These are phyloP conservation scores for Purshia tridentata DNA, from an alignment of 306 rosid genomes.

Conservation along the genomic window DNA sequence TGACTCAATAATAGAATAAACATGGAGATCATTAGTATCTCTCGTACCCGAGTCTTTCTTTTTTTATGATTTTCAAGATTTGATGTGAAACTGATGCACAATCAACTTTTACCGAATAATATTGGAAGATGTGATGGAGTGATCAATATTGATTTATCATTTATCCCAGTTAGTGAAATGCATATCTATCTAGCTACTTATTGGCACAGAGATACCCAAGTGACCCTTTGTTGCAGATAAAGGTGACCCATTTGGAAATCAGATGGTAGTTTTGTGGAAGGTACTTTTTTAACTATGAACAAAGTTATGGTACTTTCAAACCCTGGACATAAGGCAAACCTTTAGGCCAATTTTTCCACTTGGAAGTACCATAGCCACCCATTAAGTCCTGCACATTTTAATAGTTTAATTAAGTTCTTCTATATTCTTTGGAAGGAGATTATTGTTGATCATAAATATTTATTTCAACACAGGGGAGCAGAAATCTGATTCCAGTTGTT, in stretches of 20 bases:
- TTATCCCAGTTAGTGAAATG: no score
- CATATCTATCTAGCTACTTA: no score
- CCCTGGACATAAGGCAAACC: not conserved
- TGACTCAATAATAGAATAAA: no score
- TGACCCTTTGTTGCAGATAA: slow-evolving; percentile 15
- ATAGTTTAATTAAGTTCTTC: not conserved
- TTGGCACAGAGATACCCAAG: no score
- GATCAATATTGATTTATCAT: no score
- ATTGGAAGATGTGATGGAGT: no score
- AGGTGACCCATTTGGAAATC: slow-evolving; percentile 77
- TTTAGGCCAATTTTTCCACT: slow-evolving; percentile 7
- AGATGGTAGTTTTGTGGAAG: slow-evolving; percentile 11
- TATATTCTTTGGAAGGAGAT: not conserved
- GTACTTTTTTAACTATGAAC: slow-evolving; percentile 17
- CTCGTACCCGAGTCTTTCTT: no score
- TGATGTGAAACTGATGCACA: no score
- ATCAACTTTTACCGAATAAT: no score
- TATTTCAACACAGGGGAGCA: slow-evolving; percentile 5
- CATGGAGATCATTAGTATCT: no score
- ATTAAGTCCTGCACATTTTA: not conserved
- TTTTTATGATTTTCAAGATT: no score
- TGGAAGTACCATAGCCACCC: slow-evolving; percentile 8
- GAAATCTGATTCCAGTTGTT: not conserved
- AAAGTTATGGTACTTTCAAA: not conserved
- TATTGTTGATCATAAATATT: not conserved